phyloP scores from a whole-genome alignment of 2,329 filamentous ascomycete species.

The Fusarium sp. region DNA sequence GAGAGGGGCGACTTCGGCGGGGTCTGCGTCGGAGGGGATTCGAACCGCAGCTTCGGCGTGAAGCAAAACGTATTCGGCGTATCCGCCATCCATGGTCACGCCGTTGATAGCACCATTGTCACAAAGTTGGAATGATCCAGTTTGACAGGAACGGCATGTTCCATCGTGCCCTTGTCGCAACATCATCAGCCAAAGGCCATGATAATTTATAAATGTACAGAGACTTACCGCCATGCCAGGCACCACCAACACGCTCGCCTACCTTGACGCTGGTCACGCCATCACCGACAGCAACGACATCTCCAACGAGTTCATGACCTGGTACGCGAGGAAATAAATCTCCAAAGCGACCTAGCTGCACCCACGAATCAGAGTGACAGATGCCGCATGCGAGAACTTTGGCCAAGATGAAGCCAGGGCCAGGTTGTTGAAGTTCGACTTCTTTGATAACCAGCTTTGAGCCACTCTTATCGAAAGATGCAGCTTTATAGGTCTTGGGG shows the following conservation, averaged over 20 bases:
- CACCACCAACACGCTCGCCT: conserved; percentile 72
- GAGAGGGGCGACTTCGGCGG: conserved; percentile 65
- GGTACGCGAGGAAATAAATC: conserved; percentile 69
- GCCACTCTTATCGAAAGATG: conserved; percentile 64
- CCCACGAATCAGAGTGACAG: conserved; percentile 69
- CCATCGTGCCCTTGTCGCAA: conserved; percentile 62
- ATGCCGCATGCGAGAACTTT: conserved; percentile 78
- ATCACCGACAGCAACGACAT: conserved; percentile 69
- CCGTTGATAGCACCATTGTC: conserved; percentile 71
- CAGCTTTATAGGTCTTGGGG: conserved; percentile 74
- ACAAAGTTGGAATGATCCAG: conserved; percentile 75
- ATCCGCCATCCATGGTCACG: conserved; percentile 73
- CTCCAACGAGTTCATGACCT: conserved; percentile 78
- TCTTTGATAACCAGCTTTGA: conserved; percentile 67
- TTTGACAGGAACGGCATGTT: conserved; percentile 70
- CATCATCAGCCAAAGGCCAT: background rate
- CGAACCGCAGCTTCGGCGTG: conserved; percentile 68
- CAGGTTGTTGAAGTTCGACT: conserved; percentile 65
- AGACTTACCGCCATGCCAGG: conserved; percentile 46
- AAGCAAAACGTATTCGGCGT: conserved; percentile 69
- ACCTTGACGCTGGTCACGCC: conserved; percentile 66
- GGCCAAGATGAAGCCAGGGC: conserved; percentile 69
- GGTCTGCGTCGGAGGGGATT: conserved; percentile 62
- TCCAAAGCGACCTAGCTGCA: conserved; percentile 61
- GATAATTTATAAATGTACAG: fast-evolving